Base-by-base conservation (phyloP, 495 filamentous ascomycete species). In the Beverwykella pulmonaria region DNA sequence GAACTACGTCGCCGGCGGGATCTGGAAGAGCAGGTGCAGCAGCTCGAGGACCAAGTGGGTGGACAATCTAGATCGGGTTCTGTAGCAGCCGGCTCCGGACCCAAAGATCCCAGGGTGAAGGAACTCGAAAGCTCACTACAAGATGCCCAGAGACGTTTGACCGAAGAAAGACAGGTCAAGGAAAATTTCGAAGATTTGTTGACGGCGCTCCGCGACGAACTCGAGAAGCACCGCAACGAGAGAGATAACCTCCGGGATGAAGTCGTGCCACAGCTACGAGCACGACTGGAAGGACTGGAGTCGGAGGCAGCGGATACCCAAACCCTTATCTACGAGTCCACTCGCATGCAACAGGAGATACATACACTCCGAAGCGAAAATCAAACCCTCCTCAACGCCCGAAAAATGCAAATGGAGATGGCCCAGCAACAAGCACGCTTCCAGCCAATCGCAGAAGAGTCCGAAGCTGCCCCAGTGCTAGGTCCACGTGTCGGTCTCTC, bases 141-240 rank as follows among this genome's bases (percentile, higher is more conserved):
- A 62, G 90, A 92, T 63, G 82, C 91, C 55, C 85, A 89, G 53
- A 85, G 94, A 63, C 88, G 90, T 71, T 82, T 98, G 19, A 81
- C 83, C 2, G 92, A 97, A 72, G 95, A 98, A 77, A 83, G 90
- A 30, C 86, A 90, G 74, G 86, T 89, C 63, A 97, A 96, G 73
- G 90, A 92, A 74, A 98, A 94, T 69, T 94, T 97, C 72, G 92
- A 97, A 74, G 93, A 96, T 74, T 81, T 98, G 41, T 81, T 97
- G 30, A 86, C 86, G 10, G 94, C 91, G 23, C 85, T 98, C 71
- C 88, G 89, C 63, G 83, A 87, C 2, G 92, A 98, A 71, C 79
- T 97, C 10, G 86, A 91, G 69, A 88, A 88, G 68, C 85, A 92
- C 59, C 84, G 88, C 19, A 91, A 96, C 64, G 94, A 98, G 75